Percentiles rank a stretch among this genome's conserved stretches.
phyloP scores from a whole-genome alignment of 73 alveolate species.

The Tetrahymena elliotti region DNA sequence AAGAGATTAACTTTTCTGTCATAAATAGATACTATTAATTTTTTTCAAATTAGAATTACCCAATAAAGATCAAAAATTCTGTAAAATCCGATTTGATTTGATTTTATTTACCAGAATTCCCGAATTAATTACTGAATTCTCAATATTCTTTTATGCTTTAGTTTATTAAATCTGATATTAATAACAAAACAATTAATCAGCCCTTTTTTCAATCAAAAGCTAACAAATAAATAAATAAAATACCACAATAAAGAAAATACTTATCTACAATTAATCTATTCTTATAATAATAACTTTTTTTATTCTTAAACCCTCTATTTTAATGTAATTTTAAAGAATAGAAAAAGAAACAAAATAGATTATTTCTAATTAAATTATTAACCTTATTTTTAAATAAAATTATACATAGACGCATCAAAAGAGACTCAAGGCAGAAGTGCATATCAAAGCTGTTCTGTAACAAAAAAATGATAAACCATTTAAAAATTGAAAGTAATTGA shows the following conservation, averaged over 20 bases:
- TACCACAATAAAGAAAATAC: not conserved
- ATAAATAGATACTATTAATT: not conserved
- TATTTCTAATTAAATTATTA: too few relatives aligned
- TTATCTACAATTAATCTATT: not conserved
- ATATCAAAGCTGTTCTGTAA: not conserved
- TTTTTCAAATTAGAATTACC: not conserved
- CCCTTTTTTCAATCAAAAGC: too few relatives aligned
- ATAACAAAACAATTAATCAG: not conserved
- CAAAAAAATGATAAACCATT: too few relatives aligned
- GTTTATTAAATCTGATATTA: not conserved
- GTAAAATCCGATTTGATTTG: not conserved
- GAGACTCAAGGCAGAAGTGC: too few relatives aligned
- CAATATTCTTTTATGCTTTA: not conserved
- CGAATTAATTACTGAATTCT: not conserved
- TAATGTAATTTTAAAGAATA: not conserved
- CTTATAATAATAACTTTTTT: too few relatives aligned
- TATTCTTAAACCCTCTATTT: too few relatives aligned
- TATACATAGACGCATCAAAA: too few relatives aligned
- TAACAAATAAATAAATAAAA: too few relatives aligned
- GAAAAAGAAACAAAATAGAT: too few relatives aligned
- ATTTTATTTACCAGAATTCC: not conserved
- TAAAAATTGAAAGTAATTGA: too few relatives aligned
- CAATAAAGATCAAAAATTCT: not conserved
- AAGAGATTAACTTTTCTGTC: not conserved
- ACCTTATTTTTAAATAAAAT: too few relatives aligned